Evolutionary conservation across 768 basidiomycete species (phyloP).

Genomic region (Amanita subjunquillea): DNA sequence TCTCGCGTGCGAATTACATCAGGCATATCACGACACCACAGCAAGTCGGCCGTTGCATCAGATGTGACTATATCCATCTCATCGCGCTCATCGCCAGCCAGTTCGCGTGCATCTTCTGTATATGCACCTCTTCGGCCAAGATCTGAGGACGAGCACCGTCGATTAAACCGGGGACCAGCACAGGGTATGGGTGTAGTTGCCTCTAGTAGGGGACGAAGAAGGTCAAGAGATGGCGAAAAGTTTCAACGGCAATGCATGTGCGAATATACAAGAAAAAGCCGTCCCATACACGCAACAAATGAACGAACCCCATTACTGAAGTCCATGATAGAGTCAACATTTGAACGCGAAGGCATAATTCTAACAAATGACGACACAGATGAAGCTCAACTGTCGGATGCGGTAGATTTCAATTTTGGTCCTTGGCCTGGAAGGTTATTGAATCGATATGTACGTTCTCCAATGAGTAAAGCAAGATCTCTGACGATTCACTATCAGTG

Average conservation of each 20-base stretch:
- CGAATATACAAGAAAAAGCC: background rate
- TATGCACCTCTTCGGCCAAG: slow-evolving; percentile 67
- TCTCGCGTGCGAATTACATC: slow-evolving; percentile 73
- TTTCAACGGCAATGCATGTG: background rate
- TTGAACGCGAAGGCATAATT: slow-evolving; percentile 6
- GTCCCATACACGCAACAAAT: background rate
- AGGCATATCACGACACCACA: slow-evolving; percentile 43
- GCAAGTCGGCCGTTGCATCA: background rate
- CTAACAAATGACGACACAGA: slow-evolving; percentile 14
- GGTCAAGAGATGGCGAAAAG: slow-evolving; percentile 6
- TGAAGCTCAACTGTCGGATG: slow-evolving; percentile 28
- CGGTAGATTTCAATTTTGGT: slow-evolving; percentile 51
- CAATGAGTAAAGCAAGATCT: background rate
- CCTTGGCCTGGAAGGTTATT: slow-evolving; percentile 57
- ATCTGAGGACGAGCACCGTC: slow-evolving; percentile 31
- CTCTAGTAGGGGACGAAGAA: slow-evolving; percentile 13
- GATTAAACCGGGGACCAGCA: slow-evolving; percentile 52
- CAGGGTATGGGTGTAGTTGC: slow-evolving; percentile 37
- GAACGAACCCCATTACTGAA: slow-evolving; percentile 16
- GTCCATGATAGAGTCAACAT: slow-evolving; percentile 10
- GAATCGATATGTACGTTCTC: slow-evolving; percentile 53
- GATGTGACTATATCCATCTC: slow-evolving; percentile 7
- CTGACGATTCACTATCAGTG: slow-evolving; percentile 33
- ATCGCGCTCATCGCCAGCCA: slow-evolving; percentile 34
- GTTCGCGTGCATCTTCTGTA: slow-evolving; percentile 71